These are phyloP conservation scores for Cordyceps militaris DNA, from an alignment of 2,329 filamentous ascomycete genomes.

Conservation along the genomic window DNA sequence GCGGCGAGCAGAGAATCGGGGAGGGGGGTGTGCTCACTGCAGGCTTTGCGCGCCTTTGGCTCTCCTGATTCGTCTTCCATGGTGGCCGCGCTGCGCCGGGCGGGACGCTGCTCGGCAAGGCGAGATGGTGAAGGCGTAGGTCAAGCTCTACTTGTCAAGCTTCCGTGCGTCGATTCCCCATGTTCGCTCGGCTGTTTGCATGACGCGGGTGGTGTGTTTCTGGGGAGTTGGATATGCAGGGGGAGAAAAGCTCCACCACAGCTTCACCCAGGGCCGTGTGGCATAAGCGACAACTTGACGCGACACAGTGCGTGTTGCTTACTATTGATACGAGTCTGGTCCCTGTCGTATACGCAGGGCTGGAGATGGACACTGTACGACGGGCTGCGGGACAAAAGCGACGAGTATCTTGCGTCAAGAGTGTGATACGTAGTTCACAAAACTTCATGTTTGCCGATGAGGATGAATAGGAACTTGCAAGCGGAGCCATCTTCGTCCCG, in stretches of 20 bases:
- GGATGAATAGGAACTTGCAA: no score
- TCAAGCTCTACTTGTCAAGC: neutral
- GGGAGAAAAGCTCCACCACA: conserved; percentile 7
- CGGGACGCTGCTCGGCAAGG: neutral
- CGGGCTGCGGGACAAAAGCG: neutral
- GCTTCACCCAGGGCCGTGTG: neutral
- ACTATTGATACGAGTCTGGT: neutral
- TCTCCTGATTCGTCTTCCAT: conserved; percentile 14
- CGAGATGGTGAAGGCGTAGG: neutral
- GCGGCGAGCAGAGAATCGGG: no score
- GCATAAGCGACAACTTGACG: neutral
- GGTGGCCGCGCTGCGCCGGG: neutral
- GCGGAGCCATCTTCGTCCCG: neutral
- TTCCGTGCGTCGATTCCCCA: neutral
- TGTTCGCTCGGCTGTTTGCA: neutral
- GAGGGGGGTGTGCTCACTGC: conserved; percentile 21
- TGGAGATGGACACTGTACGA: neutral
- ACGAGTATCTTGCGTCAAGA: no score
- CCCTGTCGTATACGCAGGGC: neutral
- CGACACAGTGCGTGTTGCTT: neutral
- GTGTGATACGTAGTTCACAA: neutral
- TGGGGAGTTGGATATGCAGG: conserved; percentile 10
- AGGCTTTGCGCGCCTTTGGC: conserved; percentile 25
- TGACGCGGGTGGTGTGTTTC: conserved; percentile 4
- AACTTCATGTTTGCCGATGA: neutral